A percentile compares a stretch with the other conserved stretches of the same genome.
Evolutionary conservation across 2,329 filamentous ascomycete species (phyloP).

Genomic region (Ophiostoma montium): DNA sequence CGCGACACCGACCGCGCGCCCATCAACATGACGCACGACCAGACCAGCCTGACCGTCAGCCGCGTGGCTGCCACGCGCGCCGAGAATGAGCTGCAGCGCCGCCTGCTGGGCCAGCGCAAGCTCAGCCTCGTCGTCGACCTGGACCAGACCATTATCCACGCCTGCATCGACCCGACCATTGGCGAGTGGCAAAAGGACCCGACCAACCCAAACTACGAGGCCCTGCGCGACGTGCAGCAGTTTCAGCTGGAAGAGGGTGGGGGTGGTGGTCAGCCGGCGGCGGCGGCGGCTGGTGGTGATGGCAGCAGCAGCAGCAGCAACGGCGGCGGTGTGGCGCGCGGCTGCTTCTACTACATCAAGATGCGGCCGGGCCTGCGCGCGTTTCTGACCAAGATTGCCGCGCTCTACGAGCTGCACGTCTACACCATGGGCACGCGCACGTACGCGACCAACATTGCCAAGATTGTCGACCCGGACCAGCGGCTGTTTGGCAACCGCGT

Average conservation of each 20-base stretch:
- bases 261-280: conserved; percentile 39
- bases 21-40: conserved; percentile 91
- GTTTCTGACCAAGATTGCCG: conserved; percentile 65
- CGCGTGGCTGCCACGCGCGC: conserved; percentile 63
- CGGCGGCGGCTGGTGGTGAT: too few relatives aligned
- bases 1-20: conserved; percentile 74
- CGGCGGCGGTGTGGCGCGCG: conserved; percentile 48
- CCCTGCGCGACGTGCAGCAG: conserved; percentile 72
- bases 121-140: conserved; percentile 91
- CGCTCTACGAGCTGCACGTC: conserved; percentile 87
- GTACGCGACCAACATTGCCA: conserved; percentile 85
- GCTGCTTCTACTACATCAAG: conserved; percentile 98
- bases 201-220: conserved; percentile 77
- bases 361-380: conserved; percentile 72
- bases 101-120: conserved; percentile 67
- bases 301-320: too few relatives aligned
- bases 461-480: conserved; percentile 80
- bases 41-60: conserved; percentile 75
- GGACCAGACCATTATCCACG: conserved; percentile 97
- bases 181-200: conserved; percentile 89
- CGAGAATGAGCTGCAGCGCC: conserved; percentile 74
- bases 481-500: conserved; percentile 89
- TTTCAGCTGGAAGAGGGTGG: conserved; percentile 81
- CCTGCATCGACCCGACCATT: conserved; percentile 90
- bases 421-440: conserved; percentile 98